These are phyloP conservation scores for Talaromyces amestolkiae DNA, from an alignment of 2,329 filamentous ascomycete genomes.

Conservation along the genomic window DNA sequence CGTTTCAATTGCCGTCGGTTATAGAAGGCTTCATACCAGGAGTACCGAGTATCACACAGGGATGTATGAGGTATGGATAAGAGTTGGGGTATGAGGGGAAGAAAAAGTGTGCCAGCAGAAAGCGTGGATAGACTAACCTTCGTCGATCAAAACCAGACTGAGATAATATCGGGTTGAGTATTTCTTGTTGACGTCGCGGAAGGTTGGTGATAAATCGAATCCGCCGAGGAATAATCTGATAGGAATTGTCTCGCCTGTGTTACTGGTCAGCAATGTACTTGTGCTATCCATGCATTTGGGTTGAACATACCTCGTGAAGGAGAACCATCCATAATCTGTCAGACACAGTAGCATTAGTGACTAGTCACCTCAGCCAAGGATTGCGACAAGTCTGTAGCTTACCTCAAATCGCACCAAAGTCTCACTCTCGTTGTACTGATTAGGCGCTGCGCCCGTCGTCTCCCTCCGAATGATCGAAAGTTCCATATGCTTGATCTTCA, in stretches of 20 bases:
- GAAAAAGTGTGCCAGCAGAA: slow-evolving; percentile 1
- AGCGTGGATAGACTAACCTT: slow-evolving; percentile 58
- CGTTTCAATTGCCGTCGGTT: slow-evolving; percentile 38
- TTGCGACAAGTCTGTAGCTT: slow-evolving; percentile 24
- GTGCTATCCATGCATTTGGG: no score
- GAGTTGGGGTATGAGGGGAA: slow-evolving; percentile 21
- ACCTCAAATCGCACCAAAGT: slow-evolving; percentile 95
- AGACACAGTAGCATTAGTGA: background rate
- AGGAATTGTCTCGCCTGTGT: slow-evolving; percentile 77
- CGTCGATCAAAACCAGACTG: slow-evolving; percentile 90
- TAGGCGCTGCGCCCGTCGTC: slow-evolving; percentile 92
- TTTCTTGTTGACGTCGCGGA: slow-evolving; percentile 99
- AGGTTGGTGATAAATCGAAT: slow-evolving; percentile 95
- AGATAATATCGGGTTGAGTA: slow-evolving; percentile 98
- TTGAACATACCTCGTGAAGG: slow-evolving; percentile 73
- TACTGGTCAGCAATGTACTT: background rate
- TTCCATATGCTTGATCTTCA: slow-evolving; percentile 99
- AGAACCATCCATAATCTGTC: slow-evolving; percentile 96
- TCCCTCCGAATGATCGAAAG: slow-evolving; percentile 94
- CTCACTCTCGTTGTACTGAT: slow-evolving; percentile 99
- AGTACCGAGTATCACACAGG: background rate
- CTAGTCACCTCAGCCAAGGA: no score
- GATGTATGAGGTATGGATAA: slow-evolving; percentile 10
- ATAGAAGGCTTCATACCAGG: slow-evolving; percentile 24
- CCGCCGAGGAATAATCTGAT: slow-evolving; percentile 95